phyloP scores from a whole-genome alignment of 2,329 filamentous ascomycete genomes.

The Fusarium aywerte region DNA sequence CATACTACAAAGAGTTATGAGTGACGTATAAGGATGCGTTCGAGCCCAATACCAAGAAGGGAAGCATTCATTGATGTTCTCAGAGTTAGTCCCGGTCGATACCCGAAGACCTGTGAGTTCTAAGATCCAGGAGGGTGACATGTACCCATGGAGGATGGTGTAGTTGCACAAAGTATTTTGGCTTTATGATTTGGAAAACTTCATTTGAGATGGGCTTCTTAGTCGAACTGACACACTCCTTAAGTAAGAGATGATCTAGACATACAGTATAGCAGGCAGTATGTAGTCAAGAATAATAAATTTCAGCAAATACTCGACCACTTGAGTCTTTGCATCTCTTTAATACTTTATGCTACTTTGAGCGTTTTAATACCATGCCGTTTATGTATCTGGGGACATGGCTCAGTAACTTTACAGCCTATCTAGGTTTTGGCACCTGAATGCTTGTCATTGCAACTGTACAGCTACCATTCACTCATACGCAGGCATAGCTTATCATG shows the following conservation, averaged over 20 bases:
- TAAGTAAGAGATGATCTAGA: not conserved
- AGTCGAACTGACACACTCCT: not conserved
- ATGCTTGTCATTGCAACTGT: too few relatives aligned
- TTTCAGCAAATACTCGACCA: not conserved
- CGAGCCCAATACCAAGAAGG: not conserved
- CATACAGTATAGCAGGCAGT: not conserved
- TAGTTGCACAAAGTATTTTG: too few relatives aligned
- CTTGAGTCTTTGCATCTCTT: not conserved
- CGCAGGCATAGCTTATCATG: too few relatives aligned
- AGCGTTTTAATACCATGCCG: too few relatives aligned
- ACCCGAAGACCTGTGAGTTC: not conserved
- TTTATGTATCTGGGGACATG: too few relatives aligned
- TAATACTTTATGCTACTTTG: too few relatives aligned
- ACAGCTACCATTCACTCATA: too few relatives aligned
- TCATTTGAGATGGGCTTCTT: not conserved
- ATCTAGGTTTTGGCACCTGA: too few relatives aligned
- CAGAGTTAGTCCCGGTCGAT: not conserved
- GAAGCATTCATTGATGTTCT: not conserved
- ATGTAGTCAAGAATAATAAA: not conserved
- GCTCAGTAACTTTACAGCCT: too few relatives aligned
- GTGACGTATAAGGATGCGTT: conserved; percentile 60
- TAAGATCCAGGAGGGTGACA: not conserved
- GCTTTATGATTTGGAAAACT: too few relatives aligned
- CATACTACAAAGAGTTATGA: conserved; percentile 68
- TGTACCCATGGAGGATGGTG: not conserved